These are phyloP conservation scores for Kalmusia sp. DNA, from an alignment of 2,329 filamentous ascomycete genomes.

Conservation along the genomic window DNA sequence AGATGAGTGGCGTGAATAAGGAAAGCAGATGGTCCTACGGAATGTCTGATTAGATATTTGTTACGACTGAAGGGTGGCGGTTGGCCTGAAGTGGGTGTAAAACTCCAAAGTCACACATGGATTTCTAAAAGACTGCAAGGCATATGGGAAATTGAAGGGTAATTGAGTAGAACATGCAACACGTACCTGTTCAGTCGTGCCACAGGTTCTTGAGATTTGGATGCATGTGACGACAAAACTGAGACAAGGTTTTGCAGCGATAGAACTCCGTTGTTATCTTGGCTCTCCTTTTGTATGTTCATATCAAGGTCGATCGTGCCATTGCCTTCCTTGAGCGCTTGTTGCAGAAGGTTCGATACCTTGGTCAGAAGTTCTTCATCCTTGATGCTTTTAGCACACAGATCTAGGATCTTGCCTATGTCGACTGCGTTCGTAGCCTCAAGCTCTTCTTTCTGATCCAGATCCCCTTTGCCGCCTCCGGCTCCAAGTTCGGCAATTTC, in stretches of 20 bases:
- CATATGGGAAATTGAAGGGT: too few relatives aligned
- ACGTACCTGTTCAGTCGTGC: constrained; percentile 17
- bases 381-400: constrained; percentile 55
- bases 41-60: not conserved
- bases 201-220: not conserved
- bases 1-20: constrained; percentile 89
- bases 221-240: constrained; percentile 27
- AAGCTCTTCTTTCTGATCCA: constrained; percentile 72
- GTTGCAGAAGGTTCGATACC: constrained; percentile 45
- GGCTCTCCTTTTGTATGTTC: constrained; percentile 32
- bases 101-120: too few relatives aligned
- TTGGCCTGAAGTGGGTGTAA: too few relatives aligned
- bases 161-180: too few relatives aligned
- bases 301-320: constrained; percentile 33
- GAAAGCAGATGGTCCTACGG: constrained; percentile 63
- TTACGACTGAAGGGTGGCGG: not conserved
- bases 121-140: too few relatives aligned
- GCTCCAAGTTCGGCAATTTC: constrained; percentile 77
- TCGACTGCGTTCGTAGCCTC: constrained; percentile 60
- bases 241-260: constrained; percentile 42
- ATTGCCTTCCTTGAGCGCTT: constrained; percentile 21
- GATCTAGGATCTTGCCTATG: constrained; percentile 59
- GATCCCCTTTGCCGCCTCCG: constrained; percentile 79
- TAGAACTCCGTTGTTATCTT: constrained; percentile 31
- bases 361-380: constrained; percentile 42